Evolutionary conservation across 257 asterid genomes (phyloP).

Genomic region (Nicotiana undulata): DNA sequence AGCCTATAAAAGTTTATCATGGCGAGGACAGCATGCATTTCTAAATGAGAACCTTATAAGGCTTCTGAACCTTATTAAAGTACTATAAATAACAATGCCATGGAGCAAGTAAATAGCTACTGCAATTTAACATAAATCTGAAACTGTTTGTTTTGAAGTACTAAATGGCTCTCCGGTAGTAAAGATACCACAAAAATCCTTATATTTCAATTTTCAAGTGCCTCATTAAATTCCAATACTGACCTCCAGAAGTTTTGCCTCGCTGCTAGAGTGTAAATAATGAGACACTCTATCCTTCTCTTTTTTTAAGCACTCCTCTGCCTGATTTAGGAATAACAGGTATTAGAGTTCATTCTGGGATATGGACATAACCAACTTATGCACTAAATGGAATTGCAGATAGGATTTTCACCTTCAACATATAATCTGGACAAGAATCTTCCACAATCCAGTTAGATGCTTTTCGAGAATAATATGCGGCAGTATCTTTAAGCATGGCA

Average conservation of each 20-base stretch:
- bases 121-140: background rate
- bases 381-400: background rate
- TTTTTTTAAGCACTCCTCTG: constrained; percentile 45
- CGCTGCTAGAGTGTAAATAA: constrained; percentile 44
- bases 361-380: background rate
- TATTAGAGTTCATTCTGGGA: background rate
- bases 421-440: constrained; percentile 58
- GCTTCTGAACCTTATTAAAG: background rate
- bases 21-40: background rate
- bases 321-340: constrained; percentile 21
- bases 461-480: constrained; percentile 46
- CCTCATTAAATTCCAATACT: constrained; percentile 3
- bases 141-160: background rate
- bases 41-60: background rate
- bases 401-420: constrained; percentile 38
- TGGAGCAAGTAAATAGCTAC: background rate
- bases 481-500: constrained; percentile 35
- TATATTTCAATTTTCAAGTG: background rate
- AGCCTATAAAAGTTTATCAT: background rate
- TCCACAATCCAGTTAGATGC: constrained; percentile 52
- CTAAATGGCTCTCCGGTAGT: background rate
- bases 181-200: background rate
- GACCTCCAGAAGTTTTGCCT: constrained; percentile 46
- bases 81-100: background rate
- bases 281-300: constrained; percentile 50